Conservation (phyloP, 495 filamentous ascomycete genomes). For the Penicillium lagena region DNA sequence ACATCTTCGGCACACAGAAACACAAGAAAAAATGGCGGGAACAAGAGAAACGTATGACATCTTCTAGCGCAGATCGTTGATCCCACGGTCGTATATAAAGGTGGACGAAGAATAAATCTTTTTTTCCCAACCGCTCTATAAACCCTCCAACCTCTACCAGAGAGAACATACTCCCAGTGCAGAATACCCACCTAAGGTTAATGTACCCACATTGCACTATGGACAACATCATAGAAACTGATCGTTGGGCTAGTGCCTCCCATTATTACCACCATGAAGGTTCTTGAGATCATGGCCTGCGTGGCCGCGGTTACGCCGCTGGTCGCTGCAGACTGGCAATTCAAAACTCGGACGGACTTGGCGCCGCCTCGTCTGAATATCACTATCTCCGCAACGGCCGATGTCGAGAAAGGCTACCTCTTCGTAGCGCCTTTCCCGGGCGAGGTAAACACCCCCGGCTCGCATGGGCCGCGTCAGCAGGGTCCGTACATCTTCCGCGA, state of each 20-base stretch:
- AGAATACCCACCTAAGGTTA: slow-evolving; percentile 45
- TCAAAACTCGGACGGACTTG: slow-evolving; percentile 49
- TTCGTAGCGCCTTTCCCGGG: slow-evolving; percentile 50
- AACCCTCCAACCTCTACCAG: neutral
- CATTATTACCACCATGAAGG: slow-evolving; percentile 27
- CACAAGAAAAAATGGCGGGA: neutral
- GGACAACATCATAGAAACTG: slow-evolving; percentile 29
- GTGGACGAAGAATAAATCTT: no score
- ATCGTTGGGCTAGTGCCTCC: slow-evolving; percentile 21
- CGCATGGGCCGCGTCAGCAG: slow-evolving; percentile 47
- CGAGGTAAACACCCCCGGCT: slow-evolving; percentile 18
- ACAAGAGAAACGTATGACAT: neutral
- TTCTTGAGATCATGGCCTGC: slow-evolving; percentile 12
- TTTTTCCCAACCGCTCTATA: neutral
- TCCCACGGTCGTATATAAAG: no score
- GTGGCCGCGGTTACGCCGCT: slow-evolving; percentile 18
- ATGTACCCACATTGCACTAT: slow-evolving; percentile 45
- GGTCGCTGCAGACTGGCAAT: slow-evolving; percentile 47
- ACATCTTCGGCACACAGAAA: slow-evolving; percentile 4
- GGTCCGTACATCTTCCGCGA: slow-evolving; percentile 50
- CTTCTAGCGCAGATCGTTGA: neutral
- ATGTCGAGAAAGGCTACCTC: slow-evolving; percentile 46
- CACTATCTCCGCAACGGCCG: slow-evolving; percentile 43
- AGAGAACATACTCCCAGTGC: slow-evolving; percentile 24
- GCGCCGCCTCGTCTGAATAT: slow-evolving; percentile 50